These are phyloP conservation scores for Thelonectria olida DNA, from an alignment of 2,329 filamentous ascomycete genomes.

Conservation along the genomic window DNA sequence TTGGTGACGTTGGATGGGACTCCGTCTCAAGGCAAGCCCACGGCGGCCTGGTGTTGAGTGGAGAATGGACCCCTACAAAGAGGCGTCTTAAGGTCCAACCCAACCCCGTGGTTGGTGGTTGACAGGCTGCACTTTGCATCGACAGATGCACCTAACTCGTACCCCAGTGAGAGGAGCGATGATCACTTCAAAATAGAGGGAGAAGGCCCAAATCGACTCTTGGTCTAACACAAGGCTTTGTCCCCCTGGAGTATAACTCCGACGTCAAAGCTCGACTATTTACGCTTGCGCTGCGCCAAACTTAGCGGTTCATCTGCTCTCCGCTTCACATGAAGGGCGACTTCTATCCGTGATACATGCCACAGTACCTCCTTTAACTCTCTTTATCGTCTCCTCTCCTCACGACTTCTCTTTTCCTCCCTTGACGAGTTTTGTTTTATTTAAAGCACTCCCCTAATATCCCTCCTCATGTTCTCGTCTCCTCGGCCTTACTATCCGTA, in stretches of 20 bases:
- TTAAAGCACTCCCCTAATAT: conserved; percentile 2
- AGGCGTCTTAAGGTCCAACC: neutral
- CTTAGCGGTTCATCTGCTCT: conserved; percentile 8
- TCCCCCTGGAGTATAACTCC: neutral
- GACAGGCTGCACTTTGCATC: neutral
- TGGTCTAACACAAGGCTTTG: neutral
- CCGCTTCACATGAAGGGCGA: conserved; percentile 10
- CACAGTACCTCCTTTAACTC: no score
- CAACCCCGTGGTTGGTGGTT: conserved; percentile 9
- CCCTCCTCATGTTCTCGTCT: conserved; percentile 10
- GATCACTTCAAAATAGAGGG: conserved; percentile 5
- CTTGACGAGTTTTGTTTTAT: neutral
- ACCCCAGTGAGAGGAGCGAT: neutral
- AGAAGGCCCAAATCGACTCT: neutral
- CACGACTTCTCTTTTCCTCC: neutral
- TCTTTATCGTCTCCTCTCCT: neutral
- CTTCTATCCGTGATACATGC: neutral
- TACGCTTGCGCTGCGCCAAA: conserved; percentile 24
- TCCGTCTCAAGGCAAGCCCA: neutral
- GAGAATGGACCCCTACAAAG: conserved; percentile 8
- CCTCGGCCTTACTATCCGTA: conserved; percentile 22
- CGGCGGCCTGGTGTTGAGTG: conserved; percentile 6
- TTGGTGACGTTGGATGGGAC: neutral
- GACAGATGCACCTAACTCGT: conserved; percentile 3
- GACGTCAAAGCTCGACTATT: conserved; percentile 15